Evolutionary conservation across 352 stramenopile genomes (phyloP).

Genomic region (Phytophthora ohioensis): DNA sequence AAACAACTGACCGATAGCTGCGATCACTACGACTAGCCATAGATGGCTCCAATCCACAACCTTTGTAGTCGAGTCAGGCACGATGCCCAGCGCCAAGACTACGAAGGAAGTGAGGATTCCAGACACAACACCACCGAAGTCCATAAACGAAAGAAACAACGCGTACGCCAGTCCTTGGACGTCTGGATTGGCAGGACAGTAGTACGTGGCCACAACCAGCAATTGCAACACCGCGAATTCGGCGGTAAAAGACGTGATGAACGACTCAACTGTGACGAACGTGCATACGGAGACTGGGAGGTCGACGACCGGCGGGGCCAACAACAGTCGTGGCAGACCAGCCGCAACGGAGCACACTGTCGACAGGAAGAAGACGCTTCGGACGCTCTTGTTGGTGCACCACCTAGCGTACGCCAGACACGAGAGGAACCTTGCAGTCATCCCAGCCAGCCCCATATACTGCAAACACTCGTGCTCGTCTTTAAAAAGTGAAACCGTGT

Average conservation of each 20-base stretch:
- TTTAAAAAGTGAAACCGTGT: constrained; percentile 70
- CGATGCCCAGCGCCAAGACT: constrained; percentile 67
- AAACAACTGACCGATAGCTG: constrained; percentile 64
- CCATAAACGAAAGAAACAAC: constrained; percentile 86
- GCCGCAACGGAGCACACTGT: constrained; percentile 73
- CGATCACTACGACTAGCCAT: constrained; percentile 69
- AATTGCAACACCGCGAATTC: constrained; percentile 87
- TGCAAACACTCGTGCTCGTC: constrained; percentile 75
- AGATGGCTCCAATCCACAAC: constrained; percentile 69
- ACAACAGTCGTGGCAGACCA: constrained; percentile 66
- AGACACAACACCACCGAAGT: constrained; percentile 83
- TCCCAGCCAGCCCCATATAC: constrained; percentile 73
- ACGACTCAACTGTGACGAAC: constrained; percentile 73
- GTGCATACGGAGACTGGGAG: constrained; percentile 75
- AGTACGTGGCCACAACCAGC: constrained; percentile 86
- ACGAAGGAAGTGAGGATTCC: constrained; percentile 66
- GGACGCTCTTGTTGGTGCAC: constrained; percentile 69
- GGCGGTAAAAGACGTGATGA: constrained; percentile 79
- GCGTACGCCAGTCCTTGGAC: constrained; percentile 83
- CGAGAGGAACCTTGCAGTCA: constrained; percentile 75
- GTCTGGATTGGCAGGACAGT: constrained; percentile 62
- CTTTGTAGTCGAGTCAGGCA: constrained; percentile 60
- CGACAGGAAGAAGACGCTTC: constrained; percentile 78
- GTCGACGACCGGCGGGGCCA: constrained; percentile 61
- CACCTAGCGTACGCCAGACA: constrained; percentile 81